Conservation (phyloP, 2,329 filamentous ascomycete species). For the Podosphaera fusca region DNA sequence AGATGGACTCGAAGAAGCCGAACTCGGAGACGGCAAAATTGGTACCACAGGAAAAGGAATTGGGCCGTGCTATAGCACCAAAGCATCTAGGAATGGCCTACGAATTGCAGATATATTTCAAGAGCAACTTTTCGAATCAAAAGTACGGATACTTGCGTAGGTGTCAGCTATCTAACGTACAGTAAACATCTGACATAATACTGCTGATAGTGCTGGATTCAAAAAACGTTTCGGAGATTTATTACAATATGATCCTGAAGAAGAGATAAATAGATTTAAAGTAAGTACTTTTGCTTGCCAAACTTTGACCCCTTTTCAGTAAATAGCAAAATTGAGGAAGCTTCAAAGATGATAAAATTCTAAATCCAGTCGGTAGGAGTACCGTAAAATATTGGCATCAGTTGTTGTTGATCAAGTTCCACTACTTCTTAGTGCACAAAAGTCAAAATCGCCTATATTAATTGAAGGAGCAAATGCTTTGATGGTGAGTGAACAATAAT, state of each 20-base stretch:
- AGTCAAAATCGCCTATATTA: constrained; percentile 33
- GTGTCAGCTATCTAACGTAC: neutral
- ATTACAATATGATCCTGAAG: constrained; percentile 41
- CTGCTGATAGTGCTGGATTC: constrained; percentile 22
- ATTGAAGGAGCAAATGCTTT: constrained; percentile 29
- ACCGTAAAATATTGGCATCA: constrained; percentile 30
- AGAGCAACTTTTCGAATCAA: constrained; percentile 38
- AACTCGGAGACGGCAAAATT: constrained; percentile 22
- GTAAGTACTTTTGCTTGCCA: constrained; percentile 7
- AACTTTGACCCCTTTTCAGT: neutral
- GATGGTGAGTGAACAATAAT: neutral
- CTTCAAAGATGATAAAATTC: neutral
- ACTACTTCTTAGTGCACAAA: constrained; percentile 37
- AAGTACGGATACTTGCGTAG: constrained; percentile 34
- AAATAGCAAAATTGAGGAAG: neutral
- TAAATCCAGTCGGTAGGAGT: constrained; percentile 13
- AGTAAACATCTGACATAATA: neutral
- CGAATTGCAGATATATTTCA: constrained; percentile 45
- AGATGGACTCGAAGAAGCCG: constrained; percentile 42
- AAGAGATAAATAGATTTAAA: constrained; percentile 40
- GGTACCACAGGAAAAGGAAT: constrained; percentile 26
- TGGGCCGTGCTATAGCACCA: constrained; percentile 34
- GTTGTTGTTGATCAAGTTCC: constrained; percentile 41
- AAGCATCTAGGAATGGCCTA: constrained; percentile 42
- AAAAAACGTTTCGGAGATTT: constrained; percentile 46